Conservation (phyloP, 495 filamentous ascomycete genomes). For the Chaetomidium leptoderma region DNA sequence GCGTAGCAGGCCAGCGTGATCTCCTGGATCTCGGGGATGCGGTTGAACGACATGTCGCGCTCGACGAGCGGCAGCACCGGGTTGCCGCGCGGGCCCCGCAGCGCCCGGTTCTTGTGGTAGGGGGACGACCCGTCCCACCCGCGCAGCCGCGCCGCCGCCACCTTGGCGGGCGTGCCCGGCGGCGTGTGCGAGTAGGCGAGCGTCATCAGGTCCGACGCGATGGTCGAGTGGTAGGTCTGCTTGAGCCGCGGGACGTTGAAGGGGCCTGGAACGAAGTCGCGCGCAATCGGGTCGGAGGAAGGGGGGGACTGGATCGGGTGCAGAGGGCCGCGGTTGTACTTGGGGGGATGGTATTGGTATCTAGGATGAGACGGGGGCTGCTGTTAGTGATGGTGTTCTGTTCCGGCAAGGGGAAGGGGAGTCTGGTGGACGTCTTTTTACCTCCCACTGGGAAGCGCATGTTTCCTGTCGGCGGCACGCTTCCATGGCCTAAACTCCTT, state of each 20-base stretch:
- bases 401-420: not conserved
- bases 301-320: conserved; percentile 85
- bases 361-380: conserved; percentile 38
- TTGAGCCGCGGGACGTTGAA: conserved; percentile 83
- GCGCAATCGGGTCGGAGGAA: conserved; percentile 78
- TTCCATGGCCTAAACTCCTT: conserved; percentile 39
- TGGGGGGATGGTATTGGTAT: conserved; percentile 89
- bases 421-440: conserved; percentile 23
- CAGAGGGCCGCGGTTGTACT: conserved; percentile 88
- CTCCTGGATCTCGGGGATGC: conserved; percentile 74
- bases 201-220: conserved; percentile 85
- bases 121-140: conserved; percentile 85
- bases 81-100: conserved; percentile 72
- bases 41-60: conserved; percentile 74
- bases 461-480: conserved; percentile 41
- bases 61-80: conserved; percentile 63
- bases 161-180: conserved; percentile 64
- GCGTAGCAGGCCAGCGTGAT: conserved; percentile 77
- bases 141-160: conserved; percentile 67
- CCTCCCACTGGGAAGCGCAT: conserved; percentile 38
- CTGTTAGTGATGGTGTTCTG: not conserved
- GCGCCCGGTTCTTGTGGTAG: conserved; percentile 85
- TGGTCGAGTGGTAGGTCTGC: conserved; percentile 82
- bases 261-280: conserved; percentile 86
- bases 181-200: conserved; percentile 75